Percentiles rank a stretch among this genome's conserved stretches.
Evolutionary conservation across 1,284 basidiomycete genomes (phyloP).

Genomic region (Moesziomyces sp.): DNA sequence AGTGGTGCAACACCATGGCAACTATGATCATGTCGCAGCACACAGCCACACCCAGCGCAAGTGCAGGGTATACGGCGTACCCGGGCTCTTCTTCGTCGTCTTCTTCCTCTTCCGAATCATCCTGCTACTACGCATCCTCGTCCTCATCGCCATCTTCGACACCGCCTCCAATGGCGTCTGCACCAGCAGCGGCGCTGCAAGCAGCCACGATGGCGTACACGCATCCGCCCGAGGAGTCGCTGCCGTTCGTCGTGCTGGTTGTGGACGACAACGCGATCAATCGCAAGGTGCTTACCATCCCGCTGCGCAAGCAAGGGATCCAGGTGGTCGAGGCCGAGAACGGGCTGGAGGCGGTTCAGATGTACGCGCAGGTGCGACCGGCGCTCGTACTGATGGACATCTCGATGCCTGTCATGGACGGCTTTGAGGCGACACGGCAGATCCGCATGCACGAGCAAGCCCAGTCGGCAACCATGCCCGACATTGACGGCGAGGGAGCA

Average conservation of each 20-base stretch:
- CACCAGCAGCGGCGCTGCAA: constrained; percentile 12
- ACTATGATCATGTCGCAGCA: constrained; percentile 23
- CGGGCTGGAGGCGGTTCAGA: constrained; percentile 52
- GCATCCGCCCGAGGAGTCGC: constrained; percentile 10
- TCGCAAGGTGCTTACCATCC: constrained; percentile 48
- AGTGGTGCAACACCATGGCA: constrained; percentile 5
- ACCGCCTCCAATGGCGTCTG: constrained; percentile 9
- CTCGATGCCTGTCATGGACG: constrained; percentile 61
- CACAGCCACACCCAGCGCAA: constrained; percentile 9
- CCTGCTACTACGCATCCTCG: constrained; percentile 22
- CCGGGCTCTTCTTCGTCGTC: constrained; percentile 17
- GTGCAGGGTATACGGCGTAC: constrained; percentile 9
- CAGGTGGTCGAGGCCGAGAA: constrained; percentile 51
- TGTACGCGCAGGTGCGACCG: constrained; percentile 35
- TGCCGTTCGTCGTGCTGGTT: constrained; percentile 50
- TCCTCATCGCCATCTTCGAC: constrained; percentile 27
- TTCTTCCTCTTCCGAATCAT: constrained; percentile 17
- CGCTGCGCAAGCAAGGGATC: constrained; percentile 46
- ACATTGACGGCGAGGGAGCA: constrained; percentile 2
- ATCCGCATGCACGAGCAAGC: constrained; percentile 46
- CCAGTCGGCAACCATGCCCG: constrained; percentile 13
- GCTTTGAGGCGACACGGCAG: constrained; percentile 49
- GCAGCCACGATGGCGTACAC: constrained; percentile 22
- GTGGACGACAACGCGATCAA: constrained; percentile 65
- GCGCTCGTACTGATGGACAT: constrained; percentile 61